Conservation (phyloP, 2,329 filamentous ascomycete genomes). For the Fusarium verrucosum region DNA sequence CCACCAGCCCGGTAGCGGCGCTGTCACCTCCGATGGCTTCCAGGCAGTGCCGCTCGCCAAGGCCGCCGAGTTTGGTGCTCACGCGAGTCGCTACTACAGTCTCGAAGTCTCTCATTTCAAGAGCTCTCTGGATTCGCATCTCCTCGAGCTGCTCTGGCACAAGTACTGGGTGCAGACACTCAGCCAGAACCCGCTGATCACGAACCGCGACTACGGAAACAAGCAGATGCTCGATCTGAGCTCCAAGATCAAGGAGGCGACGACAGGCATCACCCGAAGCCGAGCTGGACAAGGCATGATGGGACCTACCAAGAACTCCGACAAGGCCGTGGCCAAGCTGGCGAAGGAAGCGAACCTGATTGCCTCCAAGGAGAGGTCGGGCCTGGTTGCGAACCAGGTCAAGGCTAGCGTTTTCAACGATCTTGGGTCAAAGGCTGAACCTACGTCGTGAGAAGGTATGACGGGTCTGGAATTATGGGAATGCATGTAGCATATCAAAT, state of each 20-base stretch:
- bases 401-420: conserved; percentile 70
- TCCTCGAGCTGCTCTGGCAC: conserved; percentile 93
- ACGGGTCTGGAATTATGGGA: conserved; percentile 28
- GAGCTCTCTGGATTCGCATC: conserved; percentile 84
- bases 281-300: conserved; percentile 43
- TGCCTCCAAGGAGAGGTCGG: conserved; percentile 69
- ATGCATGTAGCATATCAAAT: conserved; percentile 35
- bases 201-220: conserved; percentile 91
- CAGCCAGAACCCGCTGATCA: conserved; percentile 87
- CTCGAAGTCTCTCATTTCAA: conserved; percentile 95
- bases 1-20: conserved; percentile 63
- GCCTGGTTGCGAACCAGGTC: conserved; percentile 68
- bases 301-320: conserved; percentile 39
- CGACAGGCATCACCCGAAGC: conserved; percentile 43
- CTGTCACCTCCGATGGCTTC: conserved; percentile 62
- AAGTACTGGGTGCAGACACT: conserved; percentile 99
- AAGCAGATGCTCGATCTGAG: conserved; percentile 92
- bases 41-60: conserved; percentile 90
- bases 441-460: conserved; percentile 21
- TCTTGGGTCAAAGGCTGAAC: conserved; percentile 43
- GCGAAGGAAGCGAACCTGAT: conserved; percentile 69
- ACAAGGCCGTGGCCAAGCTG: conserved; percentile 67
- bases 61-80: conserved; percentile 94
- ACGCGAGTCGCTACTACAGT: conserved; percentile 89
- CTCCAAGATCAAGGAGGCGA: conserved; percentile 78